These are phyloP conservation scores for Yamadazyma conglobata DNA, from an alignment of 1,139 yeast species.

Conservation along the genomic window DNA sequence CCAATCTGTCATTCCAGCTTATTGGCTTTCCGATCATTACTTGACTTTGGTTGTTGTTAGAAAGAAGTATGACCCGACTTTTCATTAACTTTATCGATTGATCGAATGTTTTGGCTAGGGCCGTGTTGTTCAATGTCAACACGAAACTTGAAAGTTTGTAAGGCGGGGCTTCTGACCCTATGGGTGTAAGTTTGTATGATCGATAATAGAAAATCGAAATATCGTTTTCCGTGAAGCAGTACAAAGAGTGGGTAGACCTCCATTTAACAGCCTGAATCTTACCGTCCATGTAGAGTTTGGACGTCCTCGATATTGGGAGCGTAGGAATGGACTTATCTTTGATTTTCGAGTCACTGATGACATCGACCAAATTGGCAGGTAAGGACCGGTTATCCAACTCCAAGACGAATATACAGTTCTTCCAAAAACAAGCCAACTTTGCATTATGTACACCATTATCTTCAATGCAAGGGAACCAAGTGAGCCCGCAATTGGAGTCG, in stretches of 20 bases:
- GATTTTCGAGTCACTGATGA: conserved; percentile 35
- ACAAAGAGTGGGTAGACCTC: conserved; percentile 51
- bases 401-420: conserved; percentile 51
- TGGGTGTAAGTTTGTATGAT: conserved; percentile 1
- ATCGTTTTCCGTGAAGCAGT: conserved; percentile 19
- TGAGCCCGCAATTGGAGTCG: conserved; percentile 37
- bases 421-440: conserved; percentile 65
- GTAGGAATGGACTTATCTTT: conserved; percentile 36
- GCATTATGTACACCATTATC: conserved; percentile 34
- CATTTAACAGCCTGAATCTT: conserved; percentile 55
- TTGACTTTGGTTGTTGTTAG: conserved; percentile 6
- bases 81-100: conserved; percentile 25
- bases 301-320: conserved; percentile 42
- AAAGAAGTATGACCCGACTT: conserved; percentile 23
- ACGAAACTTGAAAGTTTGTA: conserved; percentile 1
- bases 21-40: conserved; percentile 52
- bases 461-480: conserved; percentile 54
- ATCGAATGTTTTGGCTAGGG: conserved; percentile 5
- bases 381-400: conserved; percentile 41
- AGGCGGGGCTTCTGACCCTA: conserved; percentile 6
- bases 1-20: conserved; percentile 72
- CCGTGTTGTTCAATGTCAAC: conserved; percentile 5
- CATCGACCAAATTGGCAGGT: conserved; percentile 26
- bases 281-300: conserved; percentile 28
- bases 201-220: conserved; percentile 5